A percentile compares a stretch with the other conserved stretches of the same genome.
phyloP scores from a whole-genome alignment of 225 moss, liverwort and hornwort species.

The Straminergon stramineum region DNA sequence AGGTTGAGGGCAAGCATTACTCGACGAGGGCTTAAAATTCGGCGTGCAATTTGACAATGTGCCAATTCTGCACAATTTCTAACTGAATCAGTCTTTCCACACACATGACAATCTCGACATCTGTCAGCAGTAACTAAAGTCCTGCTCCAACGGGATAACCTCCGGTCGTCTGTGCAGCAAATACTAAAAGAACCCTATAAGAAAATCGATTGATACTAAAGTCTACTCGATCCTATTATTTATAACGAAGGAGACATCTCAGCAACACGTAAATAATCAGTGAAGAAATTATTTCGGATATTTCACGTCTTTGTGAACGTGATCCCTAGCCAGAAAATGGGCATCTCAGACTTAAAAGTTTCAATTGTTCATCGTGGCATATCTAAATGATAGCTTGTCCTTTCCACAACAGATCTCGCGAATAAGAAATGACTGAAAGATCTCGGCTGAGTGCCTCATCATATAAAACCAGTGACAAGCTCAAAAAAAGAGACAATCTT shows the following conservation, averaged over 20 bases:
- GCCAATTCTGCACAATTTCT: constrained; percentile 53
- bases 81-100: constrained; percentile 9
- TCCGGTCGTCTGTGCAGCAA: background rate
- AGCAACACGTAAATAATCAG: background rate
- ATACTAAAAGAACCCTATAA: background rate
- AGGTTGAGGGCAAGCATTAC: constrained; percentile 79
- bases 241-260: background rate
- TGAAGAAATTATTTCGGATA: background rate
- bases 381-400: constrained; percentile 9
- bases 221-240: background rate
- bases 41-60: constrained; percentile 30
- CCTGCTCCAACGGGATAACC: background rate
- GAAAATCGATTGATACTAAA: background rate
- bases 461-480: background rate
- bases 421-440: constrained; percentile 1
- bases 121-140: background rate
- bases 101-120: constrained; percentile 9
- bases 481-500: background rate
- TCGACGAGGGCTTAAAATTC: constrained; percentile 63
- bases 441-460: constrained; percentile 5
- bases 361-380: constrained; percentile 8
- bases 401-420: constrained; percentile 2
- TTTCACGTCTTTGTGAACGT: background rate
- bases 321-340: constrained; percentile 8
- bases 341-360: background rate